Conservation (phyloP, 1,284 basidiomycete species). For the Tilletiopsis washingtonensis region DNA sequence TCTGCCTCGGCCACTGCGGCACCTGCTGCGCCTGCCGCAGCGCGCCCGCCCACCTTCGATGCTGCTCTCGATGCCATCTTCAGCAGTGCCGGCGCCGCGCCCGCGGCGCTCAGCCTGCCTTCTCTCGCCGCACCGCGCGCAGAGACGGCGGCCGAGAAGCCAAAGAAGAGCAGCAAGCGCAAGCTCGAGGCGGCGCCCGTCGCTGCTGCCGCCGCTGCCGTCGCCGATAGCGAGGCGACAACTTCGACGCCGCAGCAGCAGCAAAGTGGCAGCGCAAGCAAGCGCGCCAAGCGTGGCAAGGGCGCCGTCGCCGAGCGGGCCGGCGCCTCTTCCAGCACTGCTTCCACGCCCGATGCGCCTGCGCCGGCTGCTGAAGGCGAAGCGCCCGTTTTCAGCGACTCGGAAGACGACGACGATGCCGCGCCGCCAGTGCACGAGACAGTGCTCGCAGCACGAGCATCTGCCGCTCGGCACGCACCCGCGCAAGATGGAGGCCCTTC, state of each 20-base stretch:
- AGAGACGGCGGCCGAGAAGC: no score
- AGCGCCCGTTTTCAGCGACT: slow-evolving; percentile 12
- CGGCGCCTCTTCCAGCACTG: neutral
- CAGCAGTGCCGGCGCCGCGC: slow-evolving; percentile 2
- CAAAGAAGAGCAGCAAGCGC: no score
- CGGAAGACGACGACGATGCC: slow-evolving; percentile 18
- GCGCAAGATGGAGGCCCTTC: slow-evolving; percentile 34
- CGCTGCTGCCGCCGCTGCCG: slow-evolving; percentile 7
- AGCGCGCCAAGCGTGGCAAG: no score
- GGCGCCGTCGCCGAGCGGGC: neutral
- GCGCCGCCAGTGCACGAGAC: slow-evolving; percentile 48
- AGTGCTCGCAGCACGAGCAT: slow-evolving; percentile 18
- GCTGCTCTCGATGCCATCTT: slow-evolving; percentile 41
- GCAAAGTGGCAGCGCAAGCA: neutral
- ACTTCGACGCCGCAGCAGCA: neutral
- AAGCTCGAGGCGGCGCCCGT: slow-evolving; percentile 8
- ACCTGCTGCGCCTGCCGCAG: no score
- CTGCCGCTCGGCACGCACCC: slow-evolving; percentile 5
- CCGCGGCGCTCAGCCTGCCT: neutral
- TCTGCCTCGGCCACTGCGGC: no score
- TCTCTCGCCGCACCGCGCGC: neutral
- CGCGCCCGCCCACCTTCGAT: slow-evolving; percentile 18
- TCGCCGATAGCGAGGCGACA: slow-evolving; percentile 14
- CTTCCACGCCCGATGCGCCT: neutral
- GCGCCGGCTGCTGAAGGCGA: slow-evolving; percentile 6